A percentile compares a stretch with the other conserved stretches of the same genome.
phyloP scores from a whole-genome alignment of 163 green algal species.

The Prototheca cutis region DNA sequence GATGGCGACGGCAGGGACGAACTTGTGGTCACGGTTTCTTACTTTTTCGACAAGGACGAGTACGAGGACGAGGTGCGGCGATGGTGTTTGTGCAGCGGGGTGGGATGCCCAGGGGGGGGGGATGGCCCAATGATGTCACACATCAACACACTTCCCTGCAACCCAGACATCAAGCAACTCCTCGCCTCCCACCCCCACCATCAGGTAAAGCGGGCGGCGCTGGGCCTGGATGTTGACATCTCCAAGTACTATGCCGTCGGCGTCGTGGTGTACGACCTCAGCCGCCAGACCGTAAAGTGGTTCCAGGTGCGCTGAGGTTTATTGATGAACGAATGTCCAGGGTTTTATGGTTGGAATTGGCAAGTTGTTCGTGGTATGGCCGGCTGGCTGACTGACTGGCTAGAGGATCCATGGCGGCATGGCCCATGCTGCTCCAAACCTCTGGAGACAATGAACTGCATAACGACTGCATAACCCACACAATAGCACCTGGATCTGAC shows the following conservation, averaged over 20 bases:
- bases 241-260: conserved; percentile 66
- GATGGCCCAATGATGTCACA: too few species aligned
- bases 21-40: conserved; percentile 82
- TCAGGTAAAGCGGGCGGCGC: conserved; percentile 32
- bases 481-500: conserved; percentile 73
- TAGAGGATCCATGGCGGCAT: too few species aligned
- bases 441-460: too few species aligned
- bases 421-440: too few species aligned
- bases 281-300: conserved; percentile 42
- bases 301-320: conserved; percentile 3
- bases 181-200: too few species aligned
- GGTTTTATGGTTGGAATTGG: too few species aligned
- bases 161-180: too few species aligned
- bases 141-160: too few species aligned
- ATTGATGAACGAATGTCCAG: too few species aligned
- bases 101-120: neutral
- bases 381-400: too few species aligned
- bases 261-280: conserved; percentile 79
- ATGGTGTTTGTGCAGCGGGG: neutral
- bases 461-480: too few species aligned
- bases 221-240: conserved; percentile 50
- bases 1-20: conserved; percentile 86
- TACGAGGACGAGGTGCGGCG: conserved; percentile 32
- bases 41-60: conserved; percentile 87
- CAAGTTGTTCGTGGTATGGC: too few species aligned